Percentiles rank a stretch among this genome's conserved stretches.
phyloP scores from a whole-genome alignment of 768 basidiomycete genomes.

The Amanita subjunquillea region DNA sequence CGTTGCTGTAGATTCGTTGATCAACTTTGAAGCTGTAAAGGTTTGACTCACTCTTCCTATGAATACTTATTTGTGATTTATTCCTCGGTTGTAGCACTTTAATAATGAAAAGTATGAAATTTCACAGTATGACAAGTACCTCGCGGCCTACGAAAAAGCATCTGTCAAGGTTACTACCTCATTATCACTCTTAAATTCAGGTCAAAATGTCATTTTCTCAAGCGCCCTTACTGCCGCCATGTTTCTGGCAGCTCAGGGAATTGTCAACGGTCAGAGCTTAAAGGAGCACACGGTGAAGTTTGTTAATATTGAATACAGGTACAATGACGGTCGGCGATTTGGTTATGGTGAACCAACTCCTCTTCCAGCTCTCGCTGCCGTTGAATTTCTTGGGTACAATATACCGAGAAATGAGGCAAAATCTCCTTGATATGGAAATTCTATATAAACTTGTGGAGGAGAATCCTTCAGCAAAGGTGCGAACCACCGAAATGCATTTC shows the following conservation, averaged over 20 bases:
- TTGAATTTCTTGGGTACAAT: constrained; percentile 97
- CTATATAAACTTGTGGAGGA: constrained; percentile 84
- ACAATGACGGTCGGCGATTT: constrained; percentile 98
- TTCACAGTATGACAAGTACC: constrained; percentile 82
- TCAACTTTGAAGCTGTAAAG: constrained; percentile 99
- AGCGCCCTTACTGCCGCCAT: constrained; percentile 88
- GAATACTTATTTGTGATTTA: constrained; percentile 6
- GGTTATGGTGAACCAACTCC: constrained; percentile 98
- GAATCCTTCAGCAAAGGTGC: constrained; percentile 58
- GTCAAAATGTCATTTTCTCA: constrained; percentile 95
- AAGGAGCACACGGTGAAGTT: background rate
- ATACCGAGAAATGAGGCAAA: constrained; percentile 94
- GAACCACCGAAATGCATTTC: constrained; percentile 5
- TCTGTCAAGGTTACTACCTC: constrained; percentile 94
- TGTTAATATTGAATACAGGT: constrained; percentile 32
- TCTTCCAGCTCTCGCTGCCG: constrained; percentile 93
- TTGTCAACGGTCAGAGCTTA: constrained; percentile 62
- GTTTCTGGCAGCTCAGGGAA: constrained; percentile 93
- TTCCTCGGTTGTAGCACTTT: constrained; percentile 57
- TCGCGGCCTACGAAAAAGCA: constrained; percentile 81
- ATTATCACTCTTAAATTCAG: constrained; percentile 87
- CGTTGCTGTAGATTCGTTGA: constrained; percentile 87
- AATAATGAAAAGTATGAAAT: constrained; percentile 95
- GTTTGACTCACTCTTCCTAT: constrained; percentile 26
- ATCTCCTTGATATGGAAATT: constrained; percentile 94